A percentile compares a stretch with the other conserved stretches of the same genome.
Evolutionary conservation across 2,329 filamentous ascomycete species (phyloP).

Genomic region (Calonectria ilicicola): DNA sequence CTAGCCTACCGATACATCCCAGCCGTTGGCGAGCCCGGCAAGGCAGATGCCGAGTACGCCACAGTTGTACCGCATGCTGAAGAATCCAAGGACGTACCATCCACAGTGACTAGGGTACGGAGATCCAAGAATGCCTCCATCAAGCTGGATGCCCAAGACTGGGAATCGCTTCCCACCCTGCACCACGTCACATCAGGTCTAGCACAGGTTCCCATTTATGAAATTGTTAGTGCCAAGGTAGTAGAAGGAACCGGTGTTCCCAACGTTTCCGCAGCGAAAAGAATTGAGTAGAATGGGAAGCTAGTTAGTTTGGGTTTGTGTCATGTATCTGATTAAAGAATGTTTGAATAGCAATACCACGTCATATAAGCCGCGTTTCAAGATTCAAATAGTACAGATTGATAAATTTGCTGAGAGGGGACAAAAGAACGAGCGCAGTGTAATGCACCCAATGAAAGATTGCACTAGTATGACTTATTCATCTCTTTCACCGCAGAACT

Average conservation of each 20-base stretch:
- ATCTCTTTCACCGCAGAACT: too few species aligned
- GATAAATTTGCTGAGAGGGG: background rate
- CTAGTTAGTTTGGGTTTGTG: background rate
- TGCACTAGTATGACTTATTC: too few species aligned
- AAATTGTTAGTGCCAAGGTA: slow-evolving; percentile 22
- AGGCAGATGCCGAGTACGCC: slow-evolving; percentile 67
- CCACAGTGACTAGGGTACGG: slow-evolving; percentile 44
- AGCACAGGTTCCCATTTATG: slow-evolving; percentile 20
- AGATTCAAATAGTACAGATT: too few species aligned
- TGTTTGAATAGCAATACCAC: slow-evolving; percentile 11
- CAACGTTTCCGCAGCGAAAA: slow-evolving; percentile 14
- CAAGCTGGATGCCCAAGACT: slow-evolving; percentile 21
- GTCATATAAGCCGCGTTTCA: background rate
- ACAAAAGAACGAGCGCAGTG: too few species aligned
- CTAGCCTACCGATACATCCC: slow-evolving; percentile 71
- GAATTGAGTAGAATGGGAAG: slow-evolving; percentile 17
- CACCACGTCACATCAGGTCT: slow-evolving; percentile 25
- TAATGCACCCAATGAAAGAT: too few species aligned
- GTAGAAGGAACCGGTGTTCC: slow-evolving; percentile 22
- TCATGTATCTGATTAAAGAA: background rate
- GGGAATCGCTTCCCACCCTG: slow-evolving; percentile 24
- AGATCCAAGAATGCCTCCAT: slow-evolving; percentile 13
- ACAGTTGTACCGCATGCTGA: slow-evolving; percentile 52
- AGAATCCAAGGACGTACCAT: slow-evolving; percentile 29
- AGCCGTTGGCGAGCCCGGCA: slow-evolving; percentile 60